Evolutionary conservation across 257 asterid genomes (phyloP).

Genomic region (Thymus quinquecostatus): DNA sequence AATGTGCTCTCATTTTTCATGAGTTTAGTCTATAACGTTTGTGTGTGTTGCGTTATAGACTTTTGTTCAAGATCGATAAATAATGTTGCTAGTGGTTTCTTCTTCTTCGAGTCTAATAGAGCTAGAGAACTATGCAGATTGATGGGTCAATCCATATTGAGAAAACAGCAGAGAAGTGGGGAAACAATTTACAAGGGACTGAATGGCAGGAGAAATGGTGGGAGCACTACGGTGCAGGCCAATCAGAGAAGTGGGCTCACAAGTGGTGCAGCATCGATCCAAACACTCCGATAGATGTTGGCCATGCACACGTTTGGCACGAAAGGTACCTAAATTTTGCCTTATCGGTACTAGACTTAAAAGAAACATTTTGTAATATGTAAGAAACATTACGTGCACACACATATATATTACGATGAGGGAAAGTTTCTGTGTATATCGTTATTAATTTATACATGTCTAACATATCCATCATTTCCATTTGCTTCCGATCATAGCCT

Average conservation of each 20-base stretch:
- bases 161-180: constrained; percentile 99
- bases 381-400: no score
- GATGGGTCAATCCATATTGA: constrained; percentile 71
- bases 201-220: constrained; percentile 99
- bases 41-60: neutral
- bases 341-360: neutral
- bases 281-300: constrained; percentile 73
- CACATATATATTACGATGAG: no score
- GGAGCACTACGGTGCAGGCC: constrained; percentile 88
- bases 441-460: neutral
- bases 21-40: neutral
- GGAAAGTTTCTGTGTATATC: no score
- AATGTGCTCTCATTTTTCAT: neutral
- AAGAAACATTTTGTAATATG: neutral
- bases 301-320: constrained; percentile 99
- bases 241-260: constrained; percentile 92
- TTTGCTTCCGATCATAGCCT: neutral
- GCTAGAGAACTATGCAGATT: constrained; percentile 44
- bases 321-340: constrained; percentile 60
- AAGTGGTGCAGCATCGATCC: constrained; percentile 97
- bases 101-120: constrained; percentile 2
- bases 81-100: neutral
- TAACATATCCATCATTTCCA: neutral
- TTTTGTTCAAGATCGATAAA: neutral
- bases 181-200: constrained; percentile 74